Percentiles rank a stretch among this genome's conserved stretches.
Evolutionary conservation across 768 basidiomycete genomes (phyloP).

Genomic region (Rhizopogon sp.): DNA sequence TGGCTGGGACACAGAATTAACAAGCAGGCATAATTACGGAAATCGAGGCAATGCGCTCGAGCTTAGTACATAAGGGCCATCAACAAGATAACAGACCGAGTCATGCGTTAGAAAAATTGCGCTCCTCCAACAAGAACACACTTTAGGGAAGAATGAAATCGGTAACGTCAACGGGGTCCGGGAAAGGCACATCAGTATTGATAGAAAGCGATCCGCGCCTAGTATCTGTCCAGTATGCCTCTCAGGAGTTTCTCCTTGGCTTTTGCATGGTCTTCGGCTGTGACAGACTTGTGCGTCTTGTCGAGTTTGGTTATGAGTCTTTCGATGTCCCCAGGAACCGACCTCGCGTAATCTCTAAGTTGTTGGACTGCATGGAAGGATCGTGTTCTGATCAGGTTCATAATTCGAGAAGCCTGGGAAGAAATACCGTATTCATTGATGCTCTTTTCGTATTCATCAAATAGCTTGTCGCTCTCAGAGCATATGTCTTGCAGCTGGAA

Average conservation of each 20-base stretch:
- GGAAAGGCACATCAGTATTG: not conserved
- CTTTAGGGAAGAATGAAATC: not conserved
- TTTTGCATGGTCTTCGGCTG: constrained; percentile 26
- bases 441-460: constrained; percentile 40
- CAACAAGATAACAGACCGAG: not conserved
- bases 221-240: constrained; percentile 30
- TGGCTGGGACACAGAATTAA: too few relatives aligned
- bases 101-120: not conserved
- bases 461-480: constrained; percentile 43
- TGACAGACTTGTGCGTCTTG: constrained; percentile 42
- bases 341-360: constrained; percentile 35
- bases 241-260: constrained; percentile 30
- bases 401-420: not conserved
- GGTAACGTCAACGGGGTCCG: not conserved
- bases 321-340: constrained; percentile 48
- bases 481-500: constrained; percentile 45
- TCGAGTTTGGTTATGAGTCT: constrained; percentile 47
- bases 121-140: not conserved
- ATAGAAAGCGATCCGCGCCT: not conserved
- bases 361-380: constrained; percentile 36
- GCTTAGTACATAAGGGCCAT: too few relatives aligned
- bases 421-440: constrained; percentile 45
- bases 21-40: too few relatives aligned
- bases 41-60: too few relatives aligned
- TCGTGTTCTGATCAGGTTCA: constrained; percentile 2